Evolutionary conservation across 495 filamentous ascomycete genomes (phyloP).

Genomic region (Amniculicola lignicola): DNA sequence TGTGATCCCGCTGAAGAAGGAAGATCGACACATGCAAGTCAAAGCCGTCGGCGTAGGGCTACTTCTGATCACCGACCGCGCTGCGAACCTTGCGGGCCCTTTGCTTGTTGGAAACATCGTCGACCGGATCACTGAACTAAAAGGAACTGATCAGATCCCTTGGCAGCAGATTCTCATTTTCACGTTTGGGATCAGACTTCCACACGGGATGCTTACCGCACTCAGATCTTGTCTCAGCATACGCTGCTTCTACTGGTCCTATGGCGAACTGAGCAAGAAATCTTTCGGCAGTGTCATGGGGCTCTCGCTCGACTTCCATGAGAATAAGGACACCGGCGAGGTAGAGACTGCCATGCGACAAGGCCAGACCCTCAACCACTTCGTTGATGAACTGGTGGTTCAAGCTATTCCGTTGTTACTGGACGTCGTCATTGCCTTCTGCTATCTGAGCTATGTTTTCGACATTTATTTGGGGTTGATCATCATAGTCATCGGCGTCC

Average conservation of each 20-base stretch:
- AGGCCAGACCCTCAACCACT: slow-evolving; percentile 57
- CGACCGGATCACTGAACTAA: slow-evolving; percentile 17
- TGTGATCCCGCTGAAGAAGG: slow-evolving; percentile 33
- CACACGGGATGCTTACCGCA: slow-evolving; percentile 4
- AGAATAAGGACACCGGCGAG: slow-evolving; percentile 67
- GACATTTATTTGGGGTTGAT: slow-evolving; percentile 71
- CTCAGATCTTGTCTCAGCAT: slow-evolving; percentile 20
- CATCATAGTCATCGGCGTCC: slow-evolving; percentile 57
- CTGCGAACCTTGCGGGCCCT: slow-evolving; percentile 38
- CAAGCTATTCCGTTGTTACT: slow-evolving; percentile 65
- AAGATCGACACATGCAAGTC: slow-evolving; percentile 32
- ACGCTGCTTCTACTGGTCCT: slow-evolving; percentile 60
- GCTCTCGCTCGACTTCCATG: slow-evolving; percentile 76
- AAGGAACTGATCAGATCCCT: slow-evolving; percentile 30
- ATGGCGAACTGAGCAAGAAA: slow-evolving; percentile 57
- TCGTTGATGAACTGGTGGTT: slow-evolving; percentile 65
- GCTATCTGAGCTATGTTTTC: slow-evolving; percentile 65
- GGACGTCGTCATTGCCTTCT: slow-evolving; percentile 65
- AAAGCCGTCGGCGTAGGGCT: slow-evolving; percentile 27
- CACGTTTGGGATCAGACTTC: slow-evolving; percentile 28
- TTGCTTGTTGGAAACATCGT: slow-evolving; percentile 37
- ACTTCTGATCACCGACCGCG: slow-evolving; percentile 31
- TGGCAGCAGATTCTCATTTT: slow-evolving; percentile 35
- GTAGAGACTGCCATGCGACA: slow-evolving; percentile 63
- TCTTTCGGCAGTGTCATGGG: slow-evolving; percentile 74